These are phyloP conservation scores for Hanseniaspora gamundiae DNA, from an alignment of 1,139 yeast genomes.

Conservation along the genomic window DNA sequence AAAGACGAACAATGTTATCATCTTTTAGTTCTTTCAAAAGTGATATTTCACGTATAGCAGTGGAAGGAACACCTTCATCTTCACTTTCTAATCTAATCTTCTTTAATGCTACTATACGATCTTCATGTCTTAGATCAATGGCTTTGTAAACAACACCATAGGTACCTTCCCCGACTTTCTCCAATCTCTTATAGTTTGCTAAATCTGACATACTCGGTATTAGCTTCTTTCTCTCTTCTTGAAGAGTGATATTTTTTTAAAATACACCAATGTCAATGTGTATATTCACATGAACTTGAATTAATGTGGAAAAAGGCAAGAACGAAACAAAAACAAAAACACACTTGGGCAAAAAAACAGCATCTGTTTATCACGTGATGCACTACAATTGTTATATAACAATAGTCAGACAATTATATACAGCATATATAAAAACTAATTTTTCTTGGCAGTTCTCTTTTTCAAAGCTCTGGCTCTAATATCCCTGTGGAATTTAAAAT, in stretches of 20 bases:
- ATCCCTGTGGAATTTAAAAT: constrained; percentile 63
- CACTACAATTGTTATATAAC: not conserved
- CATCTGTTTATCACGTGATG: too few relatives aligned
- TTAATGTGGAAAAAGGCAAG: too few relatives aligned
- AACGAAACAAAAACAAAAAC: not conserved
- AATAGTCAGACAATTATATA: not conserved
- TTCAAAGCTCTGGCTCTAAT: constrained; percentile 75
- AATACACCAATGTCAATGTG: too few relatives aligned
- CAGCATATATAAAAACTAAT: constrained; percentile 6
- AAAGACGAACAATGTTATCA: constrained; percentile 80
- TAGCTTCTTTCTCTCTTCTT: not conserved
- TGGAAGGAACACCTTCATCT: constrained; percentile 97
- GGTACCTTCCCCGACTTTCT: constrained; percentile 96
- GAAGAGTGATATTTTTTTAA: too few relatives aligned
- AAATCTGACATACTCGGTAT: constrained; percentile 58
- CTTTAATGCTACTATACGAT: constrained; percentile 86
- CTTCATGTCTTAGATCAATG: constrained; percentile 74
- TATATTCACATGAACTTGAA: too few relatives aligned
- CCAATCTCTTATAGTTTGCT: constrained; percentile 84
- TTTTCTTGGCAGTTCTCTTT: constrained; percentile 51
- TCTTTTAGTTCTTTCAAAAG: constrained; percentile 85
- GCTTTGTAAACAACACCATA: constrained; percentile 98
- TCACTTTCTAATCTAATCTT: constrained; percentile 93
- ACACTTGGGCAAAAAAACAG: not conserved
- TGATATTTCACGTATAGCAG: constrained; percentile 94